Evolutionary conservation across 306 rosid species (phyloP).

Genomic region (Sechiopsis laciniata): DNA sequence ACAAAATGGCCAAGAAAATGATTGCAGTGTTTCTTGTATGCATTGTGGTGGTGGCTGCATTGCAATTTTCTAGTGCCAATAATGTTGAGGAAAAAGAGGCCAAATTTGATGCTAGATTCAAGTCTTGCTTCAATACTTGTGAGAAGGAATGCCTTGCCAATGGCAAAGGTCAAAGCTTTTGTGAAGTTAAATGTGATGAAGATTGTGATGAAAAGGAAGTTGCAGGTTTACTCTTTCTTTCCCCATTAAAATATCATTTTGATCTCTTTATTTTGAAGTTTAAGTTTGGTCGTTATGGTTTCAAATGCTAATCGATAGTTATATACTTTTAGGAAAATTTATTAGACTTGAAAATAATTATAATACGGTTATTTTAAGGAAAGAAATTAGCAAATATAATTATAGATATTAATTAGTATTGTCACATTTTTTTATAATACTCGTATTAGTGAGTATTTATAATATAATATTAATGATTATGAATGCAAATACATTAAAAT

Average conservation of each 20-base stretch:
- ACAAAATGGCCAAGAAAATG: neutral
- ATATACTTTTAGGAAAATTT: too few species aligned
- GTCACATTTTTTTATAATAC: too few species aligned
- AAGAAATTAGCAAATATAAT: too few species aligned
- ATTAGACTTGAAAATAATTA: too few species aligned
- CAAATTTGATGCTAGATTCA: neutral
- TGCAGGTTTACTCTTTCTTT: neutral
- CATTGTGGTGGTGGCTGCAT: neutral
- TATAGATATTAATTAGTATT: too few species aligned
- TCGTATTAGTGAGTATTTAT: too few species aligned
- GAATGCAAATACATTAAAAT: too few species aligned
- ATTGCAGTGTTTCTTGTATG: neutral
- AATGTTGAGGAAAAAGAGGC: neutral
- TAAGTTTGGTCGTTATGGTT: too few species aligned
- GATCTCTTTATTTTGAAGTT: neutral
- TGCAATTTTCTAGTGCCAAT: neutral
- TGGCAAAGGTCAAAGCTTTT: neutral
- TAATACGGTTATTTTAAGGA: too few species aligned
- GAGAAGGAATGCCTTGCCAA: neutral
- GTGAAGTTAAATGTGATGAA: neutral
- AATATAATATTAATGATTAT: too few species aligned
- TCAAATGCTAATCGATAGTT: too few species aligned
- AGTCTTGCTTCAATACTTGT: neutral
- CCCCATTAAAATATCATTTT: too few species aligned
- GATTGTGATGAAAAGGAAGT: neutral